These are phyloP conservation scores for Candida awuae DNA, from an alignment of 805 yeast species.

Conservation along the genomic window DNA sequence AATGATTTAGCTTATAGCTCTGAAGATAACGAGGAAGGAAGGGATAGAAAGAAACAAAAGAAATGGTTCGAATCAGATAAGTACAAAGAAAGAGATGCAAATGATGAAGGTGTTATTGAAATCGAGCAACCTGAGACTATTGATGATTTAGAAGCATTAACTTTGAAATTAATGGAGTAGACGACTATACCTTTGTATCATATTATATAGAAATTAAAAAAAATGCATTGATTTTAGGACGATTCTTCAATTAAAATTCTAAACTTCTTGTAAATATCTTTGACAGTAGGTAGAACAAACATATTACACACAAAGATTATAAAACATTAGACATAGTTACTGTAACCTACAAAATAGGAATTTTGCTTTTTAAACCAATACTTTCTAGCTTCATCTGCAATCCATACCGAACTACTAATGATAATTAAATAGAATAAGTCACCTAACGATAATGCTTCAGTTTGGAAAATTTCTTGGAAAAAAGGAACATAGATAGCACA, in stretches of 20 bases:
- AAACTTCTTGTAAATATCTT: too few relatives aligned
- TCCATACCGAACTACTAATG: slow-evolving; percentile 72
- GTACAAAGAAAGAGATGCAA: slow-evolving; percentile 16
- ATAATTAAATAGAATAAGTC: slow-evolving; percentile 59
- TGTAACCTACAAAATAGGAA: slow-evolving; percentile 20
- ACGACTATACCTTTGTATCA: too few relatives aligned
- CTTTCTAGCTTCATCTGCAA: slow-evolving; percentile 80
- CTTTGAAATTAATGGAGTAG: slow-evolving; percentile 36
- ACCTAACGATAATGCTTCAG: slow-evolving; percentile 71
- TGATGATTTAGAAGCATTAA: slow-evolving; percentile 89
- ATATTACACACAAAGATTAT: too few relatives aligned
- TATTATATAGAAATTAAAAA: too few relatives aligned
- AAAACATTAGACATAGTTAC: slow-evolving; percentile 21
- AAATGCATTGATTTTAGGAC: too few relatives aligned
- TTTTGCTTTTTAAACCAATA: slow-evolving; percentile 23
- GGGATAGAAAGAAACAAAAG: slow-evolving; percentile 31
- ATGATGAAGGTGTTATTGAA: slow-evolving; percentile 45
- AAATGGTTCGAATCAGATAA: slow-evolving; percentile 42
- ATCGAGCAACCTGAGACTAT: slow-evolving; percentile 82
- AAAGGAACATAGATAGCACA: slow-evolving; percentile 92
- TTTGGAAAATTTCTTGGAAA: slow-evolving; percentile 87
- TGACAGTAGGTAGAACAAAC: neutral
- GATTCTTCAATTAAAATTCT: too few relatives aligned
- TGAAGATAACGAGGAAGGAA: slow-evolving; percentile 24
- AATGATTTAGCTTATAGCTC: slow-evolving; percentile 8